Percentiles rank a stretch among this genome's conserved stretches.
phyloP scores from a whole-genome alignment of 1,139 yeast genomes.

The Pichia sp. region DNA sequence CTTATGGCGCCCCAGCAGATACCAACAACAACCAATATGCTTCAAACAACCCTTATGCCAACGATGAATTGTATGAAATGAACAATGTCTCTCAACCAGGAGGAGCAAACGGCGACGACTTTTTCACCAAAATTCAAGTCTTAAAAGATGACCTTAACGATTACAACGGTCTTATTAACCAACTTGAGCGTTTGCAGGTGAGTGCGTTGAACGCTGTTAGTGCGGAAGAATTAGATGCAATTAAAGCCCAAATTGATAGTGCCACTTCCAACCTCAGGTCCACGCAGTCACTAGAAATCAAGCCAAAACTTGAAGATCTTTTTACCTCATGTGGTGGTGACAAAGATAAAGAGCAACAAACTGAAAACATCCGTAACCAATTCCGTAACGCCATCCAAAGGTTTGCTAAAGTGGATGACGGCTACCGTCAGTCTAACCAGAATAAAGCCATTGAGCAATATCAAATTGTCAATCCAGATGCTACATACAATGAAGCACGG shows the following conservation, averaged over 20 bases:
- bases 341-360: conserved; percentile 81
- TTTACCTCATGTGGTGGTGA: conserved; percentile 72
- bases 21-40: conserved; percentile 15
- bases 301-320: conserved; percentile 68
- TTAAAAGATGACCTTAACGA: conserved; percentile 77
- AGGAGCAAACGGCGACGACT: conserved; percentile 29
- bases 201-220: conserved; percentile 81
- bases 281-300: conserved; percentile 64
- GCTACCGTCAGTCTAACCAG: conserved; percentile 78
- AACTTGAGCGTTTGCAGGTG: conserved; percentile 78
- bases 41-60: conserved; percentile 25
- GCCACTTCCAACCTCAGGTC: conserved; percentile 76
- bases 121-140: conserved; percentile 78
- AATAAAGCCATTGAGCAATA: conserved; percentile 91
- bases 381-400: conserved; percentile 83
- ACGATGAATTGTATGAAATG: conserved; percentile 25
- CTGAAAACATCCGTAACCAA: conserved; percentile 80
- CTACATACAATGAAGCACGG: conserved; percentile 82
- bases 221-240: conserved; percentile 68
- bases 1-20: conserved; percentile 1
- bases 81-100: neutral
- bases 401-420: conserved; percentile 81
- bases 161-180: conserved; percentile 71
- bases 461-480: conserved; percentile 88
- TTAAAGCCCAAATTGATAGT: conserved; percentile 72